Percentiles rank a stretch among this genome's conserved stretches.
phyloP scores from a whole-genome alignment of 495 filamentous ascomycete species.

The Staphylotrichum tortipilum region DNA sequence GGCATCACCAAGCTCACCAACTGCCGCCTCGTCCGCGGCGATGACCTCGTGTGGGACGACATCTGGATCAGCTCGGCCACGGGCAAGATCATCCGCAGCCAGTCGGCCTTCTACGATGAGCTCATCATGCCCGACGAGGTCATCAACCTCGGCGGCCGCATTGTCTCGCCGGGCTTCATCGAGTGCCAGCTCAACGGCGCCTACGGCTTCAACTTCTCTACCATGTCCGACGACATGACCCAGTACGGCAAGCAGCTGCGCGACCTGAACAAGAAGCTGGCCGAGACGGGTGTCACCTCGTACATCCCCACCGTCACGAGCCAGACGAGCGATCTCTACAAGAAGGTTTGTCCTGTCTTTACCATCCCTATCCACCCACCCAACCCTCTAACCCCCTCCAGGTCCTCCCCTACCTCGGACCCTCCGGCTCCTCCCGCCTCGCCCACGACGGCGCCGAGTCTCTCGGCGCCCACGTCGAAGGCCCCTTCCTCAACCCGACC shows the following conservation, averaged over 20 bases:
- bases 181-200: slow-evolving; percentile 83
- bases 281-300: slow-evolving; percentile 71
- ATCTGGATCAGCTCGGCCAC: slow-evolving; percentile 69
- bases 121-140: slow-evolving; percentile 49
- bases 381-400: no score
- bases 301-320: slow-evolving; percentile 75
- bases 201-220: slow-evolving; percentile 78
- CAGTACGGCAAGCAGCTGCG: slow-evolving; percentile 59
- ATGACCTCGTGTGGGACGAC: slow-evolving; percentile 58
- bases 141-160: slow-evolving; percentile 67
- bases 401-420: slow-evolving; percentile 65
- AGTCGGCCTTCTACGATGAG: slow-evolving; percentile 66
- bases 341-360: slow-evolving; percentile 29
- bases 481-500: slow-evolving; percentile 64
- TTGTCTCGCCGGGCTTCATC: slow-evolving; percentile 72
- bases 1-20: slow-evolving; percentile 79
- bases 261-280: slow-evolving; percentile 57
- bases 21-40: slow-evolving; percentile 58
- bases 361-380: neutral
- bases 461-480: slow-evolving; percentile 77
- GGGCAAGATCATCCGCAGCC: slow-evolving; percentile 66
- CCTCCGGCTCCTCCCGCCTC: slow-evolving; percentile 46
- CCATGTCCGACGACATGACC: slow-evolving; percentile 53
- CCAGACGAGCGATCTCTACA: slow-evolving; percentile 60
- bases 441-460: slow-evolving; percentile 63